Percentiles rank a stretch among this genome's conserved stretches.
Conservation (phyloP, 805 yeast genomes). For the Ogataea saltuana region DNA sequence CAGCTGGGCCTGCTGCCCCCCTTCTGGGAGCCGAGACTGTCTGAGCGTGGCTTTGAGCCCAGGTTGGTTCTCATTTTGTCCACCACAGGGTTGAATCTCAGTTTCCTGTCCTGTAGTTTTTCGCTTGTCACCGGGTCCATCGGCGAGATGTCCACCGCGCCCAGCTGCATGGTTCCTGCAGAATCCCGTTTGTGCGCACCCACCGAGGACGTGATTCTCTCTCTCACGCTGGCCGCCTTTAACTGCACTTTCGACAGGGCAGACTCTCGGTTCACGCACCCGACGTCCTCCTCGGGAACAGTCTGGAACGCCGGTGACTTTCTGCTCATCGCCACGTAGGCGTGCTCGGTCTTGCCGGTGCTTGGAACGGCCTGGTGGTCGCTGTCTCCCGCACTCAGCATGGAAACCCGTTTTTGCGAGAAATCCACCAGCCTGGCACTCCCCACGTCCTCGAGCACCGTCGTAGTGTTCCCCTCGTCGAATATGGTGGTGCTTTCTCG, state of each 20-base stretch:
- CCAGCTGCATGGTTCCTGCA: slow-evolving; percentile 14
- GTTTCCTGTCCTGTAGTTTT: slow-evolving; percentile 10
- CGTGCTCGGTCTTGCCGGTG: background rate
- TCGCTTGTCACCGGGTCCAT: slow-evolving; percentile 26
- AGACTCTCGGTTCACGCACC: background rate
- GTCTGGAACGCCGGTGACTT: slow-evolving; percentile 6
- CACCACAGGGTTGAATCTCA: slow-evolving; percentile 11
- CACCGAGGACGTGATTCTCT: slow-evolving; percentile 13
- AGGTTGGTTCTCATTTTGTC: slow-evolving; percentile 7
- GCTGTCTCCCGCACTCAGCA: slow-evolving; percentile 10
- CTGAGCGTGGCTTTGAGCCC: background rate
- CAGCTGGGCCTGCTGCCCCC: slow-evolving; percentile 14
- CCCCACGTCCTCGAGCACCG: slow-evolving; percentile 12
- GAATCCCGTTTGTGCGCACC: slow-evolving; percentile 14
- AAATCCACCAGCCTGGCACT: slow-evolving; percentile 5
- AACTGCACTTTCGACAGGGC: slow-evolving; percentile 4
- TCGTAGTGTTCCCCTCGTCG: slow-evolving; percentile 17
- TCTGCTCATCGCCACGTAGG: slow-evolving; percentile 5
- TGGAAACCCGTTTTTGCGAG: background rate
- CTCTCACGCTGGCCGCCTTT: slow-evolving; percentile 12
- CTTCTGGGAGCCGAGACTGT: slow-evolving; percentile 2
- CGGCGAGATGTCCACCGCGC: slow-evolving; percentile 29
- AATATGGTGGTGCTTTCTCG: slow-evolving; percentile 24
- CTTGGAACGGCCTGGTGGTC: background rate
- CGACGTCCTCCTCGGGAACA: slow-evolving; percentile 14